Evolutionary conservation across 805 yeast species (phyloP).

Genomic region (Starmerella apis): DNA sequence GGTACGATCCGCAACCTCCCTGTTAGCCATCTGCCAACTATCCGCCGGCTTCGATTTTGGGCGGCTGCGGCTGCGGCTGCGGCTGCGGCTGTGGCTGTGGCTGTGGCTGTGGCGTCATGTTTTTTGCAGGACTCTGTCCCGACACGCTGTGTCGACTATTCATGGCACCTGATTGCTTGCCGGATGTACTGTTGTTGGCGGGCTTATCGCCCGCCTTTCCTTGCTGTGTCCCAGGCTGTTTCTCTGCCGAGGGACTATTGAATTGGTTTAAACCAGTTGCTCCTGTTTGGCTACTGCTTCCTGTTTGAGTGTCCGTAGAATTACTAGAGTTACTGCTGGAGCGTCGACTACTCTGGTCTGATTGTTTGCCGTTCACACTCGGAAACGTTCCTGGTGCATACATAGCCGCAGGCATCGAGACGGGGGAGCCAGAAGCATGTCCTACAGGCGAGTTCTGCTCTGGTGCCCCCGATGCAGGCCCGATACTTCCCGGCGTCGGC

Average conservation of each 20-base stretch:
- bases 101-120: constrained; percentile 14
- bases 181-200: not conserved
- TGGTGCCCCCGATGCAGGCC: too few relatives aligned
- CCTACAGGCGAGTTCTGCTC: not conserved
- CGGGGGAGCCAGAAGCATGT: not conserved
- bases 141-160: constrained; percentile 1
- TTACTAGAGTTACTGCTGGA: not conserved
- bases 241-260: not conserved
- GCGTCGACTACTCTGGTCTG: not conserved
- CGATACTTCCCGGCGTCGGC: too few relatives aligned
- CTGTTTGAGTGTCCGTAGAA: too few relatives aligned
- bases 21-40: not conserved
- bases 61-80: constrained; percentile 19
- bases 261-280: too few relatives aligned
- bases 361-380: not conserved
- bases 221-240: not conserved
- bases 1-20: not conserved
- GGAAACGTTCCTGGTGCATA: not conserved
- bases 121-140: not conserved
- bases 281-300: too few relatives aligned
- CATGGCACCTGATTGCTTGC: not conserved
- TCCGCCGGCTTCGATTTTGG: constrained; percentile 22
- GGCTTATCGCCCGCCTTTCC: constrained; percentile 1
- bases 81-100: constrained; percentile 22
- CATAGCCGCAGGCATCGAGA: not conserved